Percentiles rank a stretch among this genome's conserved stretches.
phyloP scores from a whole-genome alignment of 768 basidiomycete species.

The Mycena olivaceomarginata region DNA sequence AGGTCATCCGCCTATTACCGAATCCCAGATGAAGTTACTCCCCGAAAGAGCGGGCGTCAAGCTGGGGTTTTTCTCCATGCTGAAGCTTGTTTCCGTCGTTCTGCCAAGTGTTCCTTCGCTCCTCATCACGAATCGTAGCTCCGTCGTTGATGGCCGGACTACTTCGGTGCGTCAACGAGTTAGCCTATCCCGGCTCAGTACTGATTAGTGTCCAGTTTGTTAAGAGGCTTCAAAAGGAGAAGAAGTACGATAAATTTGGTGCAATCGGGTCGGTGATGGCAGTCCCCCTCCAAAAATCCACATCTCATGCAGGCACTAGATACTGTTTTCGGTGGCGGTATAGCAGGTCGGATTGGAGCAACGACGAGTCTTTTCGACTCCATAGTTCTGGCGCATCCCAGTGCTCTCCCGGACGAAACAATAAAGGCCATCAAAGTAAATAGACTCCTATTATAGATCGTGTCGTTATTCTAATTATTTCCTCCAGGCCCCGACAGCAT shows the following conservation, averaged over 20 bases:
- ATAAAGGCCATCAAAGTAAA: conserved; percentile 37
- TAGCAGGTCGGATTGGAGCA: conserved; percentile 26
- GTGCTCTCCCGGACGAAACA: conserved; percentile 12
- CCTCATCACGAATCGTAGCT: conserved; percentile 53
- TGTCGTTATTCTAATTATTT: not conserved
- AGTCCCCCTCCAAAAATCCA: no score
- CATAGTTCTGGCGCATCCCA: conserved; percentile 39
- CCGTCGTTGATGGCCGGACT: conserved; percentile 55
- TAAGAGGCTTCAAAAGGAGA: conserved; percentile 57
- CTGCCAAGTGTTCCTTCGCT: conserved; percentile 53
- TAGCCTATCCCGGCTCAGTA: no score
- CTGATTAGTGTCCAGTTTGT: conserved; percentile 55
- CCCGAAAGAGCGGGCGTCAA: conserved; percentile 59
- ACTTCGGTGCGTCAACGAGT: conserved; percentile 50
- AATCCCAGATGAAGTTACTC: conserved; percentile 24
- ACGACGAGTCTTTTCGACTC: conserved; percentile 31
- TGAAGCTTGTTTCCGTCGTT: conserved; percentile 50
- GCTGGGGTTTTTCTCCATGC: conserved; percentile 50
- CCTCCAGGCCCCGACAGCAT: conserved; percentile 37
- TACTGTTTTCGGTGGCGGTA: conserved; percentile 40
- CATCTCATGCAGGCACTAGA: not conserved
- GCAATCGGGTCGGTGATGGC: conserved; percentile 59
- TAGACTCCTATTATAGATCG: not conserved
- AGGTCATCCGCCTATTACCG: conserved; percentile 34
- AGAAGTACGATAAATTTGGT: conserved; percentile 65